phyloP scores from a whole-genome alignment of 2,329 filamentous ascomycete species.

The Fusarium albosuccineum region DNA sequence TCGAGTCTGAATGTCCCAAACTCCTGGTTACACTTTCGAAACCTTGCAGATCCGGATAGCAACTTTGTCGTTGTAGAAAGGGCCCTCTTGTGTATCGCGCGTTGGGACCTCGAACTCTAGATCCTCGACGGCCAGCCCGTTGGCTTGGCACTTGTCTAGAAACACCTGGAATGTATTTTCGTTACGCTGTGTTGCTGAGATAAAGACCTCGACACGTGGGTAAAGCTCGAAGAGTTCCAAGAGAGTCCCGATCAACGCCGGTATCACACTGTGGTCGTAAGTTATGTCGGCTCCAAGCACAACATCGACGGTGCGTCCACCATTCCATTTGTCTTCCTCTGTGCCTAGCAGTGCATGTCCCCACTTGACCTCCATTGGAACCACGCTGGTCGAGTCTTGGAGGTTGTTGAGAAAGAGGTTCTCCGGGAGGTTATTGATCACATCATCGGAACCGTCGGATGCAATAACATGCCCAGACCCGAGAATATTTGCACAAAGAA shows the following conservation, averaged over 20 bases:
- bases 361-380: constrained; percentile 72
- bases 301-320: constrained; percentile 66
- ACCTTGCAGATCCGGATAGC: constrained; percentile 67
- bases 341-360: constrained; percentile 70
- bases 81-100: constrained; percentile 65
- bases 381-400: constrained; percentile 60
- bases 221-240: constrained; percentile 71
- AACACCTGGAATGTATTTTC: constrained; percentile 76
- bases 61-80: constrained; percentile 73
- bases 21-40: constrained; percentile 37
- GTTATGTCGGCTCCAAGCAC: constrained; percentile 84
- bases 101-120: constrained; percentile 58
- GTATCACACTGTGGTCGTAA: constrained; percentile 76
- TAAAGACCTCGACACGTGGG: constrained; percentile 69
- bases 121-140: constrained; percentile 57
- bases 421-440: constrained; percentile 75
- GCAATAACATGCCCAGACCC: constrained; percentile 70
- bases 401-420: constrained; percentile 78
- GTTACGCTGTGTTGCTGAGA: constrained; percentile 80
- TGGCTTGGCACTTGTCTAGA: constrained; percentile 67
- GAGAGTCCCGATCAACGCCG: constrained; percentile 74
- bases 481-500: constrained; percentile 79
- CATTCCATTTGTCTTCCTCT: constrained; percentile 67
- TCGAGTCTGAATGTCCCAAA: constrained; percentile 7
- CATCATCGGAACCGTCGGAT: constrained; percentile 81